A percentile compares a stretch with the other conserved stretches of the same genome.
Evolutionary conservation across 108 stramenopile genomes (phyloP).

Genomic region (Cyclostephanos tholiformis): DNA sequence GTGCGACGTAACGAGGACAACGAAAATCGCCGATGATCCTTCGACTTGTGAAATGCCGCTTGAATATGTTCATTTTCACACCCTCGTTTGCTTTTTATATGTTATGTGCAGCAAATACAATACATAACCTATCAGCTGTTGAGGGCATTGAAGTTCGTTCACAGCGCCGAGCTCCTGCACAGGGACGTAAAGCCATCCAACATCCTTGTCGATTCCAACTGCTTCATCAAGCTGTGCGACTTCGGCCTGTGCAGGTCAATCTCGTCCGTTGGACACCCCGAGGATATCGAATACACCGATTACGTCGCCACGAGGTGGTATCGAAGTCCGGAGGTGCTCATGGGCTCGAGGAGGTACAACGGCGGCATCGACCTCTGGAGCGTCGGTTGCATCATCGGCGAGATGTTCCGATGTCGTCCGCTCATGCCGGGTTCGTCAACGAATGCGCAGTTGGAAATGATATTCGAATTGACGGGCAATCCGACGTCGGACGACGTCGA

Average conservation of each 20-base stretch:
- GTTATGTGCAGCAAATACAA: conserved; percentile 62
- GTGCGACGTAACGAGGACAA: not conserved
- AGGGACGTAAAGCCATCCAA: conserved; percentile 90
- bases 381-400: conserved; percentile 79
- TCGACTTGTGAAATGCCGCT: not conserved
- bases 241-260: conserved; percentile 82
- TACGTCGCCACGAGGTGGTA: conserved; percentile 92
- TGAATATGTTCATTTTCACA: not conserved
- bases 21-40: not conserved
- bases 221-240: conserved; percentile 77
- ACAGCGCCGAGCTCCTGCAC: conserved; percentile 71
- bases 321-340: conserved; percentile 77
- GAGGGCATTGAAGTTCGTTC: conserved; percentile 85
- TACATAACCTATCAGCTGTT: conserved; percentile 85
- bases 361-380: conserved; percentile 87
- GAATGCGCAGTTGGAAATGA: conserved; percentile 71
- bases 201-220: conserved; percentile 67
- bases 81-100: not conserved
- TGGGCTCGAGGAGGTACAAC: conserved; percentile 80
- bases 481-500: conserved; percentile 56
- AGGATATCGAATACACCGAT: conserved; percentile 74
- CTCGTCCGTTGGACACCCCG: conserved; percentile 58
- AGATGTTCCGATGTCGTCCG: conserved; percentile 57
- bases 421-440: conserved; percentile 67
- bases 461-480: conserved; percentile 68